These are phyloP conservation scores for Xylaria venustula DNA, from an alignment of 495 filamentous ascomycete genomes.

Conservation along the genomic window DNA sequence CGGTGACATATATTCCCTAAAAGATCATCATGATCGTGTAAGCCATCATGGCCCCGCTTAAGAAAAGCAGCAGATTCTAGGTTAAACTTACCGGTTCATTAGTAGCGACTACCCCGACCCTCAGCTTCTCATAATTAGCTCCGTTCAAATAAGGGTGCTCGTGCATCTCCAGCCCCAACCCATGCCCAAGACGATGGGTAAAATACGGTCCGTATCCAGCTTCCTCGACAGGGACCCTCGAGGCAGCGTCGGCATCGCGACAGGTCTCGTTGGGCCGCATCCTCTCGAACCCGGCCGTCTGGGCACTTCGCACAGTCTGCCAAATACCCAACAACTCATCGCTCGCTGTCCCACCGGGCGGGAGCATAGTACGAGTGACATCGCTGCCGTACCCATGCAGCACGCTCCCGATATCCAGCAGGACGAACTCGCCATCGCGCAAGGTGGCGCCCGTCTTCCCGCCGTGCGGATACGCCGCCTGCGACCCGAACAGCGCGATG, in stretches of 20 bases:
- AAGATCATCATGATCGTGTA: neutral
- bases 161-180: constrained; percentile 27
- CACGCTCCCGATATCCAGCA: constrained; percentile 28
- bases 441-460: constrained; percentile 20
- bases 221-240: constrained; percentile 19
- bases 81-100: constrained; percentile 30
- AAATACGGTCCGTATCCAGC: constrained; percentile 24
- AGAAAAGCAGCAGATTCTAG: too few species aligned
- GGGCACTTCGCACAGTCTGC: constrained; percentile 21
- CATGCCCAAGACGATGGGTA: constrained; percentile 29
- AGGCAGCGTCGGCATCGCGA: constrained; percentile 22
- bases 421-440: constrained; percentile 23
- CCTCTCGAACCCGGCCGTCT: constrained; percentile 18
- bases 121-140: constrained; percentile 26
- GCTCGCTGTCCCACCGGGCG: constrained; percentile 9
- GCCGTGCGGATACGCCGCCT: constrained; percentile 28
- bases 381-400: constrained; percentile 32
- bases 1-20: constrained; percentile 32
- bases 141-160: constrained; percentile 34
- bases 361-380: constrained; percentile 28
- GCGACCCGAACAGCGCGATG: constrained; percentile 26
- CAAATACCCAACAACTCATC: constrained; percentile 25
- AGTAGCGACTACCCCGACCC: constrained; percentile 23
- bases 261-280: constrained; percentile 23
- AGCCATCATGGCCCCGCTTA: neutral